Evolutionary conservation across 352 stramenopile species (phyloP).

Genomic region (Peronosclerospora sorghi): DNA sequence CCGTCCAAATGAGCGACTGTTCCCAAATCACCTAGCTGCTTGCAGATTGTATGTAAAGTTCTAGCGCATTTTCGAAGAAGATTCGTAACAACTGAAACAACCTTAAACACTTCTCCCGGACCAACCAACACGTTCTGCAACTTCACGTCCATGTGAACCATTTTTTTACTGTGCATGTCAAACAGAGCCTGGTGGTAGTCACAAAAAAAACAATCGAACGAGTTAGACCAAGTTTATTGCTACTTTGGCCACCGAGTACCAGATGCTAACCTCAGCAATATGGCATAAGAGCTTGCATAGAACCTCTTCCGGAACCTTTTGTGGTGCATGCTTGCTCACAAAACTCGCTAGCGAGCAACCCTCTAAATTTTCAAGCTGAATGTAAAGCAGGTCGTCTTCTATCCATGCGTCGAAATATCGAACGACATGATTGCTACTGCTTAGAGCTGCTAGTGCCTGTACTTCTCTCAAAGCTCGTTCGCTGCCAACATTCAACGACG

Average conservation of each 20-base stretch:
- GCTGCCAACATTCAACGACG: constrained; percentile 14
- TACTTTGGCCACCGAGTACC: too few species aligned
- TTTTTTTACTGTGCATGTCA: constrained; percentile 77
- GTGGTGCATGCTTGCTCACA: constrained; percentile 49
- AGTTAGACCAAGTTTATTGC: too few species aligned
- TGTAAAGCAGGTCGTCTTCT: constrained; percentile 82
- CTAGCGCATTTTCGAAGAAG: constrained; percentile 1
- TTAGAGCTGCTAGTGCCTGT: constrained; percentile 70
- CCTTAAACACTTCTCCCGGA: constrained; percentile 63
- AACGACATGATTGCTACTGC: constrained; percentile 63
- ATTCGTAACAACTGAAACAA: constrained; percentile 9
- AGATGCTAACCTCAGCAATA: constrained; percentile 39
- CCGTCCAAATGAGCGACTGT: constrained; percentile 72
- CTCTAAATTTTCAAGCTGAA: constrained; percentile 68
- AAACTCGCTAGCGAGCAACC: constrained; percentile 55
- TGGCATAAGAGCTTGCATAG: constrained; percentile 71
- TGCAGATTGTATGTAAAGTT: neutral
- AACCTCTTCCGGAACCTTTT: constrained; percentile 56
- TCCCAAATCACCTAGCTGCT: constrained; percentile 59
- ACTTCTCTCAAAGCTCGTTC: constrained; percentile 74
- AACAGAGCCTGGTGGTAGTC: constrained; percentile 49
- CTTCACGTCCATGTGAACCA: constrained; percentile 86
- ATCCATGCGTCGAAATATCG: constrained; percentile 85
- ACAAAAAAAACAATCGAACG: neutral
- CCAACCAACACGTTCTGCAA: constrained; percentile 70